Evolutionary conservation across 2,329 filamentous ascomycete genomes (phyloP), one percentile per base, ranked within the genome.

Genomic region (Colletotrichum destructivum): DNA sequence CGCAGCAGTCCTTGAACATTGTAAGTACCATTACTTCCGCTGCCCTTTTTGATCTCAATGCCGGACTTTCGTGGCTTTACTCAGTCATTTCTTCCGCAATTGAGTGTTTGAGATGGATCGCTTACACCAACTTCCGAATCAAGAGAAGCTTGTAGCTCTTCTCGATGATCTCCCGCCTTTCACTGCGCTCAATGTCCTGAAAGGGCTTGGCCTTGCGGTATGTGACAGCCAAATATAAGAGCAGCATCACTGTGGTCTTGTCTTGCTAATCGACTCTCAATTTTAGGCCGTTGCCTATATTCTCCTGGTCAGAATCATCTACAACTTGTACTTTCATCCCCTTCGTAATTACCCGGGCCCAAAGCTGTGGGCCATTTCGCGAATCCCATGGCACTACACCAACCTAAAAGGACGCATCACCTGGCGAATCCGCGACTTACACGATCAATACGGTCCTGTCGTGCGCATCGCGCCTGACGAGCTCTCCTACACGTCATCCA

Each of bases 401-500:
- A 60, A 11, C 12, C 40, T 21, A 5, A 51, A 35, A 46, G 64
- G 13, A 61, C 44, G 26, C 11, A 55, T 52, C 64, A 23, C 56
- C 21, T 54, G 35, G 46, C 57, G 38, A 18, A 63, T 65, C 16
- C 54, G 44, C 8, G 77, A 82, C 56, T 55, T 70, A 4, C 77
- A 79, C n/a, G 62, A 75, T 9, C 11, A 62, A 3, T 79, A 79
- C 57, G 77, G 77, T 6, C 72, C 75, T 18, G 78, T 85, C 0
- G 78, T 87, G 16, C 81, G 85, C 4, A 75, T 82, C 5, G 79
- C 76, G 0, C 84, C 84, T 0, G 79, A 81, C 42, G 76, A 80
- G 40, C 78, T 87, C 2, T 79, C 81, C 2, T 84, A 83, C 67
- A 80, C 78, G 16, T 77, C 77, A 6, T 49, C 77, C 4, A 59